Evolutionary conservation across 2,329 filamentous ascomycete genomes (phyloP).

Genomic region (Pseudofabraea citricarpa): DNA sequence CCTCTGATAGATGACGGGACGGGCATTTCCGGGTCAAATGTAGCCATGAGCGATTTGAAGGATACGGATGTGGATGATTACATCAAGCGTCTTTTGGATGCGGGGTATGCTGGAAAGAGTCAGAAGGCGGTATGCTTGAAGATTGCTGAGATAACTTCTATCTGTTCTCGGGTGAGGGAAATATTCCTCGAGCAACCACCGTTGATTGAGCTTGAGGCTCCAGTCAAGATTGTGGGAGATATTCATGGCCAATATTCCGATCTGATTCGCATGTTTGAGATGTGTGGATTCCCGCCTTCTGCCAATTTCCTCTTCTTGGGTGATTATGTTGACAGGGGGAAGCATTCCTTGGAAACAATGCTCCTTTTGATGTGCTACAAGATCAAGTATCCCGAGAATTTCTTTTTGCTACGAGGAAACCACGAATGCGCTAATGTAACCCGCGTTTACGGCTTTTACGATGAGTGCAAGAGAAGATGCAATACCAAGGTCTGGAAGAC

Average conservation of each 20-base stretch:
- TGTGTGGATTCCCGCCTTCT: constrained; percentile 92
- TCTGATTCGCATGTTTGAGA: constrained; percentile 94
- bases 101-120: constrained; percentile 92
- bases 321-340: constrained; percentile 94
- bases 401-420: constrained; percentile 90
- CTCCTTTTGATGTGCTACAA: constrained; percentile 92
- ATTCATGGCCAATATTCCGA: constrained; percentile 97
- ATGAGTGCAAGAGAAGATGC: constrained; percentile 93
- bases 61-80: constrained; percentile 94
- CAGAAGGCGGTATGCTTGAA: constrained; percentile 97
- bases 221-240: constrained; percentile 96
- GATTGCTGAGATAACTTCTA: constrained; percentile 93
- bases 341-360: constrained; percentile 94
- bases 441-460: constrained; percentile 94
- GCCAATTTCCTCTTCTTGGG: constrained; percentile 93
- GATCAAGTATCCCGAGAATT: constrained; percentile 95
- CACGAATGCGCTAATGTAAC: constrained; percentile 97
- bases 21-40: constrained; percentile 41
- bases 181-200: constrained; percentile 89
- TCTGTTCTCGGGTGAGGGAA: constrained; percentile 85
- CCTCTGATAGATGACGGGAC: constrained; percentile 40
- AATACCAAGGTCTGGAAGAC: constrained; percentile 99
- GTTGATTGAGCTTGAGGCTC: constrained; percentile 83
- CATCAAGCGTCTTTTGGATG: constrained; percentile 90
- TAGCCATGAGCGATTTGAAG: constrained; percentile 88